Evolutionary conservation across 306 rosid species (phyloP).

Genomic region (Parietaria judaica): DNA sequence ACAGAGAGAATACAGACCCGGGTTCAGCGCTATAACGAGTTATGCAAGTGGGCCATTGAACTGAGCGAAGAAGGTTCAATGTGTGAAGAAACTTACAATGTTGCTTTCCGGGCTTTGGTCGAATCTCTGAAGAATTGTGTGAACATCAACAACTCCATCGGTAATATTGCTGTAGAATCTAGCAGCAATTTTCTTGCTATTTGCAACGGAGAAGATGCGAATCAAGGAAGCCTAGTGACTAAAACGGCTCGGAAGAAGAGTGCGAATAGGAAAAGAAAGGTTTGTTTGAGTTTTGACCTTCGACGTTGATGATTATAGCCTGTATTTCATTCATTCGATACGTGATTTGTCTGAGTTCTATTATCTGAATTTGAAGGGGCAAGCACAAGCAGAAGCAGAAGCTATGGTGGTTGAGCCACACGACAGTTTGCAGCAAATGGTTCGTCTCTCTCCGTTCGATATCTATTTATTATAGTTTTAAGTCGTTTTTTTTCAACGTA

Average conservation of each 20-base stretch:
- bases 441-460: slow-evolving; percentile 25
- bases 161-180: slow-evolving; percentile 36
- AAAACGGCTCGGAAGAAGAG: slow-evolving; percentile 63
- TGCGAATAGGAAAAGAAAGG: slow-evolving; percentile 75
- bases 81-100: slow-evolving; percentile 64
- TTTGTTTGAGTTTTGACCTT: slow-evolving; percentile 16
- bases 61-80: slow-evolving; percentile 90
- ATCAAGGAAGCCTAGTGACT: slow-evolving; percentile 43
- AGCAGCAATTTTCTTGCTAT: slow-evolving; percentile 38
- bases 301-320: slow-evolving; percentile 20
- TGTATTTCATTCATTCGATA: slow-evolving; percentile 1
- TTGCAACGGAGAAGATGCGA: slow-evolving; percentile 50
- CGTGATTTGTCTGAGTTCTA: background rate
- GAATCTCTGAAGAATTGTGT: slow-evolving; percentile 84
- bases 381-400: slow-evolving; percentile 47
- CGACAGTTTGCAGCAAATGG: slow-evolving; percentile 72
- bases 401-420: slow-evolving; percentile 54
- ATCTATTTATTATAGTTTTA: slow-evolving; percentile 14
- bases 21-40: slow-evolving; percentile 69
- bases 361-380: slow-evolving; percentile 33
- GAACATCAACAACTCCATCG: slow-evolving; percentile 53
- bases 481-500: background rate
- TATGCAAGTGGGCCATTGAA: slow-evolving; percentile 69
- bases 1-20: slow-evolving; percentile 46
- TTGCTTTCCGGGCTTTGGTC: slow-evolving; percentile 55